phyloP scores from a whole-genome alignment of 1,284 basidiomycete genomes.

The Mrakiaceae sp. region DNA sequence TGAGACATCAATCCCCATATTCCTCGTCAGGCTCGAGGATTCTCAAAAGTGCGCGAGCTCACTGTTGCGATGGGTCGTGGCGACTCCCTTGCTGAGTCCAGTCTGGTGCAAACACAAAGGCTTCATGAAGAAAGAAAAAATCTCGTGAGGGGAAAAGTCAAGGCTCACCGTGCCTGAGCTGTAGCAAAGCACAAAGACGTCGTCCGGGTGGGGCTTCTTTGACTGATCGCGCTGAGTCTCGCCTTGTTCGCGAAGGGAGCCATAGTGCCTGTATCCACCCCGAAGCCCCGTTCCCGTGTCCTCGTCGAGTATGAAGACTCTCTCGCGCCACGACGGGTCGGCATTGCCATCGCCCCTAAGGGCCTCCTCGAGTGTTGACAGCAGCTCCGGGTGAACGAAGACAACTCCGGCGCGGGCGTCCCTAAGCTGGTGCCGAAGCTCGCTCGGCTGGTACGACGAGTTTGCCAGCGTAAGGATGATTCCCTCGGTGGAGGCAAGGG shows the following conservation, averaged over 20 bases:
- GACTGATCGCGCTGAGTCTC: not conserved
- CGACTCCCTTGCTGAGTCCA: slow-evolving; percentile 2
- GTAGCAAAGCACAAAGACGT: slow-evolving; percentile 49
- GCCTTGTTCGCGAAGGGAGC: not conserved
- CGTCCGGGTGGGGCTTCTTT: slow-evolving; percentile 28
- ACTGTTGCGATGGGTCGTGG: slow-evolving; percentile 25
- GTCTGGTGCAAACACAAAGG: slow-evolving; percentile 20
- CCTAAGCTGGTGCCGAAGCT: slow-evolving; percentile 12
- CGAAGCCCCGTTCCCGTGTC: not conserved
- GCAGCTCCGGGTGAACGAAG: slow-evolving; percentile 41
- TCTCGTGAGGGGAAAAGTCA: slow-evolving; percentile 23
- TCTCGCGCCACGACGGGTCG: not conserved
- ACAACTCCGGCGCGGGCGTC: slow-evolving; percentile 45
- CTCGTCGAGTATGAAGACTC: not conserved
- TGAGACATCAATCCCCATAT: too few species aligned
- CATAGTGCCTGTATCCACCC: not conserved
- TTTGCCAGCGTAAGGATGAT: slow-evolving; percentile 8
- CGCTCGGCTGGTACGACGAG: slow-evolving; percentile 31
- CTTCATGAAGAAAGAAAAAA: slow-evolving; percentile 15
- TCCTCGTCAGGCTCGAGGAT: too few species aligned
- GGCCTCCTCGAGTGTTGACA: slow-evolving; percentile 30
- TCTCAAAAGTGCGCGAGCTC: slow-evolving; percentile 26
- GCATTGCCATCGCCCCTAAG: not conserved
- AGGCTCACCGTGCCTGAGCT: slow-evolving; percentile 43
- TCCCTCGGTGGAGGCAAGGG: not conserved